Evolutionary conservation across 2,329 filamentous ascomycete species (phyloP).

Genomic region (Colletotrichum spaethianum): DNA sequence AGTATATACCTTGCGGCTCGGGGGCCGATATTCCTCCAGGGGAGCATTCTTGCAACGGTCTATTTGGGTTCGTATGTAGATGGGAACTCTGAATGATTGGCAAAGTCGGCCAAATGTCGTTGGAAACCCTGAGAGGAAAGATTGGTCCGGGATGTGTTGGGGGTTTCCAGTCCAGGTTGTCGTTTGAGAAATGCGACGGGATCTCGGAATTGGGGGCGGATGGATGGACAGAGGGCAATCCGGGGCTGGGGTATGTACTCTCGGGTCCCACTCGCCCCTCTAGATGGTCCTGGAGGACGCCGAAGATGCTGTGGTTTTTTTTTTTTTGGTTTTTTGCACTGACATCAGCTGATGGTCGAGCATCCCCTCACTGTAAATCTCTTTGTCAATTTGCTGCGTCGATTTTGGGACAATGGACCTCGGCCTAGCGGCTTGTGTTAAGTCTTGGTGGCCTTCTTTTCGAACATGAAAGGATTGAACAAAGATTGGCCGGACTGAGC

Average conservation of each 20-base stretch:
- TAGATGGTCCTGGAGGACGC: background rate
- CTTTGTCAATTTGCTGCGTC: background rate
- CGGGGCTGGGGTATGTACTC: background rate
- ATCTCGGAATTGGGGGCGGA: conserved; percentile 16
- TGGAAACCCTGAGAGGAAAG: background rate
- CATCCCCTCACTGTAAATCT: background rate
- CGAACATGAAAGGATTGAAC: background rate
- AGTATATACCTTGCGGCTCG: conserved; percentile 31
- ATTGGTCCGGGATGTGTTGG: conserved; percentile 5
- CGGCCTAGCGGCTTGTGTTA: background rate
- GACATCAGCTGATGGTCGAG: conserved; percentile 22
- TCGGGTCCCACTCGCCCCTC: background rate
- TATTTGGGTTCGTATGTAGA: background rate
- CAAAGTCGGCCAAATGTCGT: conserved; percentile 14
- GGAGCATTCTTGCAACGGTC: conserved; percentile 14
- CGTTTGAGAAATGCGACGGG: conserved; percentile 32
- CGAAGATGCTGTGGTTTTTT: conserved; percentile 17
- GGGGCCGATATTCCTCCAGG: conserved; percentile 20
- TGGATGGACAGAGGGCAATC: background rate
- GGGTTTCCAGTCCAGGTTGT: background rate
- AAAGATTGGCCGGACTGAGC: background rate
- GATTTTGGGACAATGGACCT: background rate
- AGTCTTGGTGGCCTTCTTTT: background rate
- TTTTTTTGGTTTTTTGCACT: conserved; percentile 10
- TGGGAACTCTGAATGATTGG: conserved; percentile 20